A percentile compares a stretch with the other conserved stretches of the same genome.
Conservation (phyloP, 108 stramenopile genomes). For the Fistulifera solaris region DNA sequence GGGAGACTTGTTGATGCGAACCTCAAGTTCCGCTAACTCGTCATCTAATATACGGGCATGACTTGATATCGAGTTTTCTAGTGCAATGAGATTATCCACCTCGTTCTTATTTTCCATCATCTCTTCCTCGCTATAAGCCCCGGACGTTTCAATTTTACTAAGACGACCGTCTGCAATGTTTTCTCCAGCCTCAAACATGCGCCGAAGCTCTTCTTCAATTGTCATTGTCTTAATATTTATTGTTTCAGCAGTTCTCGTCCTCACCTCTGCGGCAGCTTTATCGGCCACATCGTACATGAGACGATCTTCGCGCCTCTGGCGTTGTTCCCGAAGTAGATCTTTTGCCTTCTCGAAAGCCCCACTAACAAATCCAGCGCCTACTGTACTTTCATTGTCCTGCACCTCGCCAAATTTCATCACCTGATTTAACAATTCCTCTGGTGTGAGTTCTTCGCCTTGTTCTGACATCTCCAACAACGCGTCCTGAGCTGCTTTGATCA, state of each 20-base stretch:
- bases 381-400: constrained; percentile 45
- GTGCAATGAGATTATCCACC: constrained; percentile 53
- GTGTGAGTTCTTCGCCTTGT: constrained; percentile 46
- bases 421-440: constrained; percentile 58
- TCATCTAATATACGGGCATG: constrained; percentile 68
- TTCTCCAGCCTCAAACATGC: constrained; percentile 72
- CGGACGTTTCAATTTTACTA: constrained; percentile 8
- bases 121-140: background rate
- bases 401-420: constrained; percentile 71
- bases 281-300: constrained; percentile 10
- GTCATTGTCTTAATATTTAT: background rate
- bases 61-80: constrained; percentile 55
- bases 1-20: constrained; percentile 47
- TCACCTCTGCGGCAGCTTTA: background rate
- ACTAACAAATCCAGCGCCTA: constrained; percentile 64
- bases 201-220: constrained; percentile 37
- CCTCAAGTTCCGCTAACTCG: constrained; percentile 67
- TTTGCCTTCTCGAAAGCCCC: constrained; percentile 79
- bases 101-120: constrained; percentile 12
- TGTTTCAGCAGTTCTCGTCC: background rate
- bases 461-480: constrained; percentile 45
- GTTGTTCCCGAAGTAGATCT: constrained; percentile 36
- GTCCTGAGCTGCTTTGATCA: constrained; percentile 17
- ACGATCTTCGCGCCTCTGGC: constrained; percentile 19
- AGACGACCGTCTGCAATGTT: constrained; percentile 45